phyloP scores from a whole-genome alignment of 305 asterid species.

The Coffea humblotiana region DNA sequence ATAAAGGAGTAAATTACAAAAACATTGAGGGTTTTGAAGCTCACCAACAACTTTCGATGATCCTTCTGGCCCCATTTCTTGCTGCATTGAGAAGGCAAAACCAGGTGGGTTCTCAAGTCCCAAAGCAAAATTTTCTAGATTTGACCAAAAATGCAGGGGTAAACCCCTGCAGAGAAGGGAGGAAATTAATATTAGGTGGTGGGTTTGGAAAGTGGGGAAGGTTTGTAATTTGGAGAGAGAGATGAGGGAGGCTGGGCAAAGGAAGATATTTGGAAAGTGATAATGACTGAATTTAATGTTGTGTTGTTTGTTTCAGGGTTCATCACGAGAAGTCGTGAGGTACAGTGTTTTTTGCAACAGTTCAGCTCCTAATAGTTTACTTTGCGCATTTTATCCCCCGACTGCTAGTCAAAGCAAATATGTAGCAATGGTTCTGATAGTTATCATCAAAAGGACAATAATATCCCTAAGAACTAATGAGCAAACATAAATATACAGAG shows the following conservation, averaged over 20 bases:
- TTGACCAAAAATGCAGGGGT: background rate
- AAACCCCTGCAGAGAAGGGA: background rate
- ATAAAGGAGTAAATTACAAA: background rate
- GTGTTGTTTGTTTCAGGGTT: too few relatives aligned
- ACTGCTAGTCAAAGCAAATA: too few relatives aligned
- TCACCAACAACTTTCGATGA: slow-evolving; percentile 66
- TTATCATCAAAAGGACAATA: too few relatives aligned
- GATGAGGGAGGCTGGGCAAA: background rate
- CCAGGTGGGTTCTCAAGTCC: background rate
- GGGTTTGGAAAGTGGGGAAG: slow-evolving; percentile 11
- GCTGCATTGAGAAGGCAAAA: slow-evolving; percentile 29
- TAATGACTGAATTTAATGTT: background rate
- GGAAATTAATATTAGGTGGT: background rate
- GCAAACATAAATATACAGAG: too few relatives aligned
- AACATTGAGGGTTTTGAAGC: slow-evolving; percentile 18
- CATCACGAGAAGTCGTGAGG: too few relatives aligned
- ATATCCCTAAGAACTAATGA: too few relatives aligned
- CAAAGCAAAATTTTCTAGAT: background rate
- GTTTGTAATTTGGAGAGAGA: background rate
- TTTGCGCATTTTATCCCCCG: too few relatives aligned
- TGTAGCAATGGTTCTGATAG: too few relatives aligned
- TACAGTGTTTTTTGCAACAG: too few relatives aligned
- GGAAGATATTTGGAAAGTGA: background rate
- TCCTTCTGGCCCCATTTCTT: slow-evolving; percentile 60
- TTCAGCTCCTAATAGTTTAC: too few relatives aligned